These are phyloP conservation scores for Trametes coccinea DNA, from an alignment of 768 basidiomycete species.

Conservation along the genomic window DNA sequence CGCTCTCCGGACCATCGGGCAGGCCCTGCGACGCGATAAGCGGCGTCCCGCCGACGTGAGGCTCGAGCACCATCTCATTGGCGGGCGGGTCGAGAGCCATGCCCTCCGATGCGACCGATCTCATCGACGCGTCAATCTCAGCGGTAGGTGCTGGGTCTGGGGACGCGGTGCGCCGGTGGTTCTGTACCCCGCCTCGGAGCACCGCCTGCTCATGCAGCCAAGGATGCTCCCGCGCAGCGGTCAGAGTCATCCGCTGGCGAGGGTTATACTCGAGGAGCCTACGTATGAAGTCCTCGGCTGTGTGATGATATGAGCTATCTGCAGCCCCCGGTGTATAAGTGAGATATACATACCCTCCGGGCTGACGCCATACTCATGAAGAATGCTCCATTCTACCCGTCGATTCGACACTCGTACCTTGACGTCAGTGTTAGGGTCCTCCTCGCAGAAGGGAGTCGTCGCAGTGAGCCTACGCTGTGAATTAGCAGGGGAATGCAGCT, in stretches of 20 bases:
- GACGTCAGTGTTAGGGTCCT: conserved; percentile 59
- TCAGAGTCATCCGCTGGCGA: conserved; percentile 64
- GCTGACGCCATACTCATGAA: conserved; percentile 44
- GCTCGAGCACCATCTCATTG: conserved; percentile 13
- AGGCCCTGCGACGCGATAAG: conserved; percentile 1
- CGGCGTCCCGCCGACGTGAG: conserved; percentile 1
- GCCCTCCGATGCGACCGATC: conserved; percentile 15
- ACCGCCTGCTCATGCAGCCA: conserved; percentile 55
- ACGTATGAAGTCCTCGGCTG: conserved; percentile 64
- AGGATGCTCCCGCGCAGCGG: conserved; percentile 65
- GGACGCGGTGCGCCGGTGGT: conserved; percentile 13
- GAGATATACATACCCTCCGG: conserved; percentile 44
- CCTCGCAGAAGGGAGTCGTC: conserved; percentile 78
- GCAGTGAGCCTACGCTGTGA: conserved; percentile 63
- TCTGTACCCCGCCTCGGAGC: background rate
- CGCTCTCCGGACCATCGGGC: conserved; percentile 1
- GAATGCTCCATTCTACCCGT: conserved; percentile 58
- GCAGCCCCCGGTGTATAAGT: background rate
- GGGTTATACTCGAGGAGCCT: conserved; percentile 69
- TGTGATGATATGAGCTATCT: background rate
- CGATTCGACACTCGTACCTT: conserved; percentile 60
- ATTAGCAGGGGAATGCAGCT: too few relatives aligned
- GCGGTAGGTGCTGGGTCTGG: background rate
- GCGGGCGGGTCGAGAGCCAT: conserved; percentile 14
- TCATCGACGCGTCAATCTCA: conserved; percentile 21